phyloP scores from a whole-genome alignment of 2,329 filamentous ascomycete species.

The Arthrinium puccinioides region DNA sequence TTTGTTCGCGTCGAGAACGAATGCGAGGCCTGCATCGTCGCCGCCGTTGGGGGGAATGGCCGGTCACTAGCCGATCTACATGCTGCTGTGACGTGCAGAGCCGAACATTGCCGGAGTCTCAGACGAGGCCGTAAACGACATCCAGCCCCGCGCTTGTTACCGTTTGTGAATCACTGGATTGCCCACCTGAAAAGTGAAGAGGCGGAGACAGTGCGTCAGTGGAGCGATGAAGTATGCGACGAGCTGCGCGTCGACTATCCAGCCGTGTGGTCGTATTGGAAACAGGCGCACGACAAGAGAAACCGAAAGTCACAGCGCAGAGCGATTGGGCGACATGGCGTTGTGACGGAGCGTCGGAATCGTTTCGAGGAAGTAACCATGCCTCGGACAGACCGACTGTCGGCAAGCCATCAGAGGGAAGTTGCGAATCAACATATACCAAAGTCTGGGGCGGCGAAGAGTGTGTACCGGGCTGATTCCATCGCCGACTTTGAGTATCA shows the following conservation, averaged over 20 bases:
- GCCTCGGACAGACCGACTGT: not conserved
- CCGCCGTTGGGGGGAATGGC: constrained; percentile 36
- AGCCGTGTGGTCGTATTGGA: not conserved
- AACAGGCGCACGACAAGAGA: not conserved
- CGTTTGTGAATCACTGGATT: not conserved
- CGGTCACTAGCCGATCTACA: constrained; percentile 37
- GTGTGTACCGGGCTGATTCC: not conserved
- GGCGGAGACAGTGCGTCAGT: not conserved
- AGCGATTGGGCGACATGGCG: not conserved
- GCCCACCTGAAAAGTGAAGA: not conserved
- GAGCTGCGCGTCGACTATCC: not conserved
- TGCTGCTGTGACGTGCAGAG: constrained; percentile 12
- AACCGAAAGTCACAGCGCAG: not conserved
- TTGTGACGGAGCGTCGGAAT: not conserved
- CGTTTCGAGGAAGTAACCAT: too few relatives aligned
- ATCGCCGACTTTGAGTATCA: too few relatives aligned
- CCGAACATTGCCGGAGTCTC: too few relatives aligned
- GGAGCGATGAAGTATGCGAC: not conserved
- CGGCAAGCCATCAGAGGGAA: not conserved
- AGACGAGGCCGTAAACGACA: not conserved
- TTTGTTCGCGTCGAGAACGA: constrained; percentile 22
- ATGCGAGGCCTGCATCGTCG: constrained; percentile 48
- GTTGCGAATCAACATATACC: too few relatives aligned
- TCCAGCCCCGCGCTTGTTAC: not conserved
- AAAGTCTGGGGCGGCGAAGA: too few relatives aligned